Percentiles rank a stretch among this genome's conserved stretches.
Evolutionary conservation across 768 basidiomycete species (phyloP).

Genomic region (Pisolithus marmoratus): DNA sequence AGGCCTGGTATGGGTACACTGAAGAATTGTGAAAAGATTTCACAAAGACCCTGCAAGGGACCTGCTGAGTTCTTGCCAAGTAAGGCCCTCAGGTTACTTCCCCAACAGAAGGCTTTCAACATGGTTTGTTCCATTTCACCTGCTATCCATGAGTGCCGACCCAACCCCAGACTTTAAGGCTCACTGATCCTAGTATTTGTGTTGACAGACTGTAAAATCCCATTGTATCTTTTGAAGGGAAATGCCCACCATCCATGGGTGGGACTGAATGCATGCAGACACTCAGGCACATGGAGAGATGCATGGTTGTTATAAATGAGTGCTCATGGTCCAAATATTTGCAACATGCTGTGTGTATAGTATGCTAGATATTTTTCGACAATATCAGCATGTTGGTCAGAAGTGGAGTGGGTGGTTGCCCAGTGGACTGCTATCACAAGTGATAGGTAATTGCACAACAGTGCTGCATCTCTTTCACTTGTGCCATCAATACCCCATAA

Average conservation of each 20-base stretch:
- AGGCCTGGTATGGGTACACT: too few relatives aligned
- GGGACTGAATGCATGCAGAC: conserved; percentile 24
- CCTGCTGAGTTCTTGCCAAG: too few relatives aligned
- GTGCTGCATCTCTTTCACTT: neutral
- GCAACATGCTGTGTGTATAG: neutral
- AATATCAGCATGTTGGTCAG: neutral
- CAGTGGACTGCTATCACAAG: conserved; percentile 1
- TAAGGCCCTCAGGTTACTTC: too few relatives aligned
- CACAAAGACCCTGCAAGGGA: too few relatives aligned
- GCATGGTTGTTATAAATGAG: conserved; percentile 33
- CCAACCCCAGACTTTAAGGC: too few relatives aligned
- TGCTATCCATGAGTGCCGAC: too few relatives aligned
- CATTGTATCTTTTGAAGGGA: conserved; percentile 28
- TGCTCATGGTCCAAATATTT: neutral
- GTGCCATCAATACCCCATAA: conserved; percentile 19
- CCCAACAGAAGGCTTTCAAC: too few relatives aligned
- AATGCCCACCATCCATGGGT: conserved; percentile 22
- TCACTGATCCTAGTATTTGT: too few relatives aligned
- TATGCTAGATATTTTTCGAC: neutral
- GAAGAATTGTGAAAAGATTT: too few relatives aligned
- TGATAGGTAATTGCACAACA: neutral
- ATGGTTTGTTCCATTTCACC: too few relatives aligned
- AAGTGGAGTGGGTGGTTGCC: conserved; percentile 1
- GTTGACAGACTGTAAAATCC: too few relatives aligned
- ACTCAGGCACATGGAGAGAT: conserved; percentile 30